Evolutionary conservation across 2,329 filamentous ascomycete genomes (phyloP).

Genomic region (Tolypocladium guangdongense): DNA sequence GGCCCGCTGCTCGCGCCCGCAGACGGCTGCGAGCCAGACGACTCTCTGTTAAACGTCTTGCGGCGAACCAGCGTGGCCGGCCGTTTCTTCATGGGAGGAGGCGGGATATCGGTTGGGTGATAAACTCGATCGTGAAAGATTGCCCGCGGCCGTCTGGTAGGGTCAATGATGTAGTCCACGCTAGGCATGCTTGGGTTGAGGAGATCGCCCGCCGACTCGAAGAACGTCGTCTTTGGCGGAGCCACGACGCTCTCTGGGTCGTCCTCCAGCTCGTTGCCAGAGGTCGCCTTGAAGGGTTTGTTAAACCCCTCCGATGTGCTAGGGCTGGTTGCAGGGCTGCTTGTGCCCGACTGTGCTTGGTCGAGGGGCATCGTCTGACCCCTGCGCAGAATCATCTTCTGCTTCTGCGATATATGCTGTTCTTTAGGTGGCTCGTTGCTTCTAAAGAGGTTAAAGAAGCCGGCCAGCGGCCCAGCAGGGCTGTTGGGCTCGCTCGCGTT

Average conservation of each 20-base stretch:
- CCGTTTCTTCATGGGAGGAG: slow-evolving; percentile 56
- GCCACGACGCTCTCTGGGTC: slow-evolving; percentile 43
- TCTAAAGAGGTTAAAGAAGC: slow-evolving; percentile 66
- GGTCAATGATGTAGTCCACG: slow-evolving; percentile 72
- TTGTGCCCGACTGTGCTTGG: slow-evolving; percentile 13
- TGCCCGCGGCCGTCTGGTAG: slow-evolving; percentile 67
- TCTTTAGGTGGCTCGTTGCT: slow-evolving; percentile 39
- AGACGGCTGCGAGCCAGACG: slow-evolving; percentile 12
- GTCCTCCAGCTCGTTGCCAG: slow-evolving; percentile 37
- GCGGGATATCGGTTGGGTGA: slow-evolving; percentile 84
- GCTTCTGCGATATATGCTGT: slow-evolving; percentile 43
- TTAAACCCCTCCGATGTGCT: slow-evolving; percentile 5
- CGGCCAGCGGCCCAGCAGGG: slow-evolving; percentile 35
- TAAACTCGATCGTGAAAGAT: slow-evolving; percentile 98
- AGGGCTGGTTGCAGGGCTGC: slow-evolving; percentile 6
- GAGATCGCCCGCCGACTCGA: slow-evolving; percentile 88
- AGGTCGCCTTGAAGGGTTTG: slow-evolving; percentile 30
- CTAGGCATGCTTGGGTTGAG: slow-evolving; percentile 82
- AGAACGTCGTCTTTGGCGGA: slow-evolving; percentile 84
- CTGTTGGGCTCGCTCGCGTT: slow-evolving; percentile 23
- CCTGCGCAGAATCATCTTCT: slow-evolving; percentile 61
- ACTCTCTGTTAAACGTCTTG: slow-evolving; percentile 16
- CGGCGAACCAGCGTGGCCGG: slow-evolving; percentile 23
- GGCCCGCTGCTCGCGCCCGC: slow-evolving; percentile 11
- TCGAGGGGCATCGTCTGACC: slow-evolving; percentile 56